phyloP scores from a whole-genome alignment of 2,329 filamentous ascomycete genomes.

The Lasiodiplodia hormozganensis region DNA sequence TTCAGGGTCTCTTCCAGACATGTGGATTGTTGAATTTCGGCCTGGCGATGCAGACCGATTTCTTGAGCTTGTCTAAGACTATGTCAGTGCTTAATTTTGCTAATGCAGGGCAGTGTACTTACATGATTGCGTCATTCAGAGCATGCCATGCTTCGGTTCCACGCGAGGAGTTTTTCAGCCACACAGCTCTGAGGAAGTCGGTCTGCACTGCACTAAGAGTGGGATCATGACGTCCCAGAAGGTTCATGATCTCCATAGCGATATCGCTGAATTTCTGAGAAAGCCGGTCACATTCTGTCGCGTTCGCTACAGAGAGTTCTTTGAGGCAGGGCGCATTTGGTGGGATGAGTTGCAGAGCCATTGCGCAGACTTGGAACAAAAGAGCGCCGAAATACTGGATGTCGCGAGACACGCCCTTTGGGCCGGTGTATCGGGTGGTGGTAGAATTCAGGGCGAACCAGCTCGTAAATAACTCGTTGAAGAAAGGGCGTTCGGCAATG shows the following conservation, averaged over 20 bases:
- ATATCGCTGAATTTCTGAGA: slow-evolving; percentile 3
- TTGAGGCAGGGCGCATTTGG: background rate
- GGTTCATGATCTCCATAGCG: slow-evolving; percentile 8
- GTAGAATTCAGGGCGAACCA: background rate
- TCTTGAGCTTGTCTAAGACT: slow-evolving; percentile 1
- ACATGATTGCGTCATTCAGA: slow-evolving; percentile 6
- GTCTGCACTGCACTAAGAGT: slow-evolving; percentile 14
- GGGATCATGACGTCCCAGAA: slow-evolving; percentile 10
- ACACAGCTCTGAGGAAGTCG: slow-evolving; percentile 12
- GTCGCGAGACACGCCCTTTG: background rate
- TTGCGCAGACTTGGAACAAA: background rate
- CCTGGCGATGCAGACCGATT: slow-evolving; percentile 15
- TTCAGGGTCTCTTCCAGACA: slow-evolving; percentile 2
- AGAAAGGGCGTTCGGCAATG: slow-evolving; percentile 4
- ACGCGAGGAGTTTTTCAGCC: slow-evolving; percentile 12
- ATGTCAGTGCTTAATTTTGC: background rate
- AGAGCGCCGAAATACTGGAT: slow-evolving; percentile 1
- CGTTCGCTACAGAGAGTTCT: background rate
- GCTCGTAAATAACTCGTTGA: background rate
- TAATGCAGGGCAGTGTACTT: background rate
- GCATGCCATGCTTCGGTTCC: slow-evolving; percentile 20
- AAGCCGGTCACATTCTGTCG: slow-evolving; percentile 3
- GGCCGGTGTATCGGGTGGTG: slow-evolving; percentile 1
- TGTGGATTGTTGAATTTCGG: slow-evolving; percentile 3
- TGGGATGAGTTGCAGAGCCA: slow-evolving; percentile 12